These are phyloP conservation scores for Cordyceps cateniannulata DNA, from an alignment of 2,329 filamentous ascomycete species.

Conservation along the genomic window DNA sequence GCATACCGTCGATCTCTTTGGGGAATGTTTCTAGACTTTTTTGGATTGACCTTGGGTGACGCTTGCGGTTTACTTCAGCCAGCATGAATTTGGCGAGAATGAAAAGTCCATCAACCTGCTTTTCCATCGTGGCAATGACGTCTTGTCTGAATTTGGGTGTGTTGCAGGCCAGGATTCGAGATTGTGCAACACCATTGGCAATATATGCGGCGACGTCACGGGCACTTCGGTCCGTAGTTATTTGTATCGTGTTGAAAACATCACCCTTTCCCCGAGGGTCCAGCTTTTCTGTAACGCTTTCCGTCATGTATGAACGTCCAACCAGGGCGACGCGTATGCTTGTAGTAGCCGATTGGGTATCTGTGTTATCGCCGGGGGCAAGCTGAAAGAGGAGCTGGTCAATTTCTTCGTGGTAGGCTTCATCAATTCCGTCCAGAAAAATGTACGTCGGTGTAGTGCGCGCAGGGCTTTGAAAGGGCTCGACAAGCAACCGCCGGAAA, in stretches of 20 bases:
- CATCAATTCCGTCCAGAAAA: conserved; percentile 42
- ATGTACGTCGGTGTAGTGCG: conserved; percentile 31
- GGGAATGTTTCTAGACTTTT: conserved; percentile 39
- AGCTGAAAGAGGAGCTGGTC: conserved; percentile 31
- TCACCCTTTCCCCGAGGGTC: conserved; percentile 26
- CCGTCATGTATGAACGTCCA: conserved; percentile 36
- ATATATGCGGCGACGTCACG: conserved; percentile 38
- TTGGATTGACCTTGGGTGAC: conserved; percentile 37
- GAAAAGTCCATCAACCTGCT: conserved; percentile 40
- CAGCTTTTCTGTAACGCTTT: conserved; percentile 28
- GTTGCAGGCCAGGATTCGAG: conserved; percentile 29
- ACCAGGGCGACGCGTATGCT: conserved; percentile 33
- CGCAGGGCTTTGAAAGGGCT: conserved; percentile 29
- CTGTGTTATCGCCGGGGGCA: conserved; percentile 19
- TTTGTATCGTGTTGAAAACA: conserved; percentile 32
- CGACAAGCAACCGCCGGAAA: conserved; percentile 34
- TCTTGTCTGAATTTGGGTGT: conserved; percentile 27
- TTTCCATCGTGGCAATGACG: conserved; percentile 33
- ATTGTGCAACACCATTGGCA: conserved; percentile 31
- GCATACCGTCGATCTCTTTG: conserved; percentile 36
- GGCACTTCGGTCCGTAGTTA: conserved; percentile 36
- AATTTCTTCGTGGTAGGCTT: conserved; percentile 33
- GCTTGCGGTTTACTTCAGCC: conserved; percentile 39
- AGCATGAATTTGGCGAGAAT: conserved; percentile 45
- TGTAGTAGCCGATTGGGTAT: conserved; percentile 17